These are phyloP conservation scores for Escovopsis sp. DNA, from an alignment of 2,329 filamentous ascomycete species.

Conservation along the genomic window DNA sequence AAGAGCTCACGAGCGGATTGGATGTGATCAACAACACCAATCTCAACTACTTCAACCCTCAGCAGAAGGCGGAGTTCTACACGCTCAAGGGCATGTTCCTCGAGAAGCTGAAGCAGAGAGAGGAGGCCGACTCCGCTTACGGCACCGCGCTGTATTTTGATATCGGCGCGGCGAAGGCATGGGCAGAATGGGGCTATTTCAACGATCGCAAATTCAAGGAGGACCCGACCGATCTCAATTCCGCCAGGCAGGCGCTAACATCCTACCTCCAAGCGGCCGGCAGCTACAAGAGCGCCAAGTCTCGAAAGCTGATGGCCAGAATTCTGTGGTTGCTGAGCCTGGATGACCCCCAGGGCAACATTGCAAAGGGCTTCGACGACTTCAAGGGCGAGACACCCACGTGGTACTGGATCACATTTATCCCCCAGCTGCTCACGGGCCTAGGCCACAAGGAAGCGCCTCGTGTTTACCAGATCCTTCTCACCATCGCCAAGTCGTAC, in stretches of 20 bases:
- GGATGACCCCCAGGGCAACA: conserved; percentile 70
- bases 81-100: conserved; percentile 99
- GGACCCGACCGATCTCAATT: conserved; percentile 64
- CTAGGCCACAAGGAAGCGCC: conserved; percentile 82
- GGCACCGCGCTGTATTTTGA: conserved; percentile 93
- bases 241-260: conserved; percentile 81
- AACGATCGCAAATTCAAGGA: conserved; percentile 94
- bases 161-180: conserved; percentile 87
- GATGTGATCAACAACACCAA: conserved; percentile 99
- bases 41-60: conserved; percentile 88
- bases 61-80: conserved; percentile 98
- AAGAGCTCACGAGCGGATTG: conserved; percentile 79
- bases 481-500: conserved; percentile 90
- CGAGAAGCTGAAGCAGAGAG: conserved; percentile 79
- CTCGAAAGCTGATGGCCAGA: conserved; percentile 78
- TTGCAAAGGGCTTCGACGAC: conserved; percentile 78
- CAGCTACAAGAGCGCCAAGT: conserved; percentile 94
- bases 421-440: conserved; percentile 86
- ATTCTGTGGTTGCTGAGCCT: conserved; percentile 93
- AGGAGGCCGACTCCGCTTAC: conserved; percentile 85
- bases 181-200: conserved; percentile 98
- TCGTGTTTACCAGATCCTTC: conserved; percentile 70
- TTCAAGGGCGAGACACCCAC: conserved; percentile 96
- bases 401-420: conserved; percentile 99
- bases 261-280: conserved; percentile 94